Evolutionary conservation across 345 rosid species (phyloP).

Genomic region (Lenwebbia sp.): DNA sequence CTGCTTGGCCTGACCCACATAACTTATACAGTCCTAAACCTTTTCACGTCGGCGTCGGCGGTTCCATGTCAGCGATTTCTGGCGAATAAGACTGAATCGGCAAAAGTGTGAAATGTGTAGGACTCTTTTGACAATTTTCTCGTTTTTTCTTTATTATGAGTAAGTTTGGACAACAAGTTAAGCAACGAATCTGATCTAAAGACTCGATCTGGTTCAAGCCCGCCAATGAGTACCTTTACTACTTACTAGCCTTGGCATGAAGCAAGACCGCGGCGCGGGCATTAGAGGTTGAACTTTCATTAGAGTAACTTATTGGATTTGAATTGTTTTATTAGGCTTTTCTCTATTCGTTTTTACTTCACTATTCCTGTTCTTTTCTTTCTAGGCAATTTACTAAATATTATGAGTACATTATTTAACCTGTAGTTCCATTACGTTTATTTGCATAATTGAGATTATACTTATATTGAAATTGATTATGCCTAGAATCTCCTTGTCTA

Average conservation of each 20-base stretch:
- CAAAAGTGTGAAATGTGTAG: no score
- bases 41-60: no score
- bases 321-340: neutral
- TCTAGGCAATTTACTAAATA: neutral
- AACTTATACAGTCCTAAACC: neutral
- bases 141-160: neutral
- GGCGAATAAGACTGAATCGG: no score
- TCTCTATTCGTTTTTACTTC: neutral
- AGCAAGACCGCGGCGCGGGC: neutral
- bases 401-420: neutral
- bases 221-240: neutral
- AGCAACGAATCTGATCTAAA: neutral
- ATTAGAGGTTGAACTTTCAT: neutral
- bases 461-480: neutral
- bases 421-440: neutral
- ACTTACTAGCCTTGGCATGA: neutral
- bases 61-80: no score
- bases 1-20: neutral
- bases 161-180: neutral
- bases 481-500: neutral
- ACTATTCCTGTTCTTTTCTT: neutral
- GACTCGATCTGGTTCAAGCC: neutral
- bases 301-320: neutral
- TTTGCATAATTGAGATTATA: neutral
- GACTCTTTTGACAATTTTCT: no score